Percentiles rank a stretch among this genome's conserved stretches.
phyloP scores from a whole-genome alignment of 768 basidiomycete species.

The Hysterangium stoloniferum region DNA sequence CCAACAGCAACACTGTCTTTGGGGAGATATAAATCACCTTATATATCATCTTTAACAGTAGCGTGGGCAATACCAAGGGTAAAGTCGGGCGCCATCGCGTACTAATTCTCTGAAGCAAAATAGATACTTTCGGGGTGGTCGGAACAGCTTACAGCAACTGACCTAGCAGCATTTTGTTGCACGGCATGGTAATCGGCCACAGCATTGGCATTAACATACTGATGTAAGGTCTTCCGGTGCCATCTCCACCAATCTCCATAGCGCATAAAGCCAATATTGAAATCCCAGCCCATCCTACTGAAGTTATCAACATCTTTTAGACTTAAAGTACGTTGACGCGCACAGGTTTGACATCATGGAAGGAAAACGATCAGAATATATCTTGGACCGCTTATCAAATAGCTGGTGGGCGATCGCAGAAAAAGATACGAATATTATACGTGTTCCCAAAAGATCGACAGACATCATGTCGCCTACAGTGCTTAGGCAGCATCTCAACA shows the following conservation, averaged over 20 bases:
- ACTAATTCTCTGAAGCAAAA: no score
- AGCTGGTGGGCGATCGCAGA: constrained; percentile 28
- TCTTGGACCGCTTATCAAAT: constrained; percentile 29
- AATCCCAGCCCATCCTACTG: constrained; percentile 5
- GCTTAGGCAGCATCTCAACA: no score
- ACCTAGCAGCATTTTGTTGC: no score
- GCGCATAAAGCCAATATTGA: constrained; percentile 9
- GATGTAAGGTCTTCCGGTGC: constrained; percentile 10
- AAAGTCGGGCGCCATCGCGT: not conserved
- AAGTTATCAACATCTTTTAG: not conserved
- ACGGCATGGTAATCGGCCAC: constrained; percentile 23
- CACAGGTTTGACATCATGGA: constrained; percentile 7
- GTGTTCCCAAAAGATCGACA: constrained; percentile 19
- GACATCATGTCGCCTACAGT: constrained; percentile 22
- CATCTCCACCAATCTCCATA: constrained; percentile 8
- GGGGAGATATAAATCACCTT: not conserved
- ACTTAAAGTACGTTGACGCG: not conserved
- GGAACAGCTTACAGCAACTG: no score
- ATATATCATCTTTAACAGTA: constrained; percentile 10
- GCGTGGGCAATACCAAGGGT: not conserved
- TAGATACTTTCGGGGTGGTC: no score
- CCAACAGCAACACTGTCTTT: not conserved
- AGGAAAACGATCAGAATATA: constrained; percentile 30
- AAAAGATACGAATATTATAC: constrained; percentile 29
- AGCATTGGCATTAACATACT: constrained; percentile 25